phyloP scores from a whole-genome alignment of 2,329 filamentous ascomycete species.

The Neopestalotiopsis sp. region DNA sequence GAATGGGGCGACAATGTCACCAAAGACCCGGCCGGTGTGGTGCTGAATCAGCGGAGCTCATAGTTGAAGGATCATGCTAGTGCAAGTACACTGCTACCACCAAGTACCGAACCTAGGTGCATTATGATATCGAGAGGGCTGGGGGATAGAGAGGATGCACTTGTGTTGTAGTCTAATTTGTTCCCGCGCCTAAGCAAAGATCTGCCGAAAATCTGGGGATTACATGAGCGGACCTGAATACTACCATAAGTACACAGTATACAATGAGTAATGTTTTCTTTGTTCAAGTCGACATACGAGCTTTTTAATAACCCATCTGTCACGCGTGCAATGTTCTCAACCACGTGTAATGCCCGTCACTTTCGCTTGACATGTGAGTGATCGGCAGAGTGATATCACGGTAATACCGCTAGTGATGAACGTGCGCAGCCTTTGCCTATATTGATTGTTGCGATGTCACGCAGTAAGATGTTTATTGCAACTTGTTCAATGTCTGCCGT shows the following conservation, averaged over 20 bases:
- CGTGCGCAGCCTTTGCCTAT: not conserved
- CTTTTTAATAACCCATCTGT: not conserved
- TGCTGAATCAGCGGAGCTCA: slow-evolving; percentile 24
- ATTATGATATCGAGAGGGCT: not conserved
- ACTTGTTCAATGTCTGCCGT: not conserved
- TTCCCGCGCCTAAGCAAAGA: not conserved
- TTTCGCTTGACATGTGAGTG: not conserved
- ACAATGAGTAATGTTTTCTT: not conserved
- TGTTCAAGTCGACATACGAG: not conserved
- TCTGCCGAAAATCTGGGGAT: not conserved
- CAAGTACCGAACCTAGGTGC: not conserved
- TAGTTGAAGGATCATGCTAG: not conserved
- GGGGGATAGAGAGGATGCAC: not conserved
- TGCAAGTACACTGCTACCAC: not conserved
- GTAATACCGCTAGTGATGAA: not conserved
- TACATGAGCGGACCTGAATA: not conserved
- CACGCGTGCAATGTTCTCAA: not conserved
- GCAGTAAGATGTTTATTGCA: not conserved
- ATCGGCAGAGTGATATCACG: not conserved
- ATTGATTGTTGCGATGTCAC: not conserved
- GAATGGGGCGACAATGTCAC: slow-evolving; percentile 38
- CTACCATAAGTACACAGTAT: not conserved
- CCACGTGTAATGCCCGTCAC: not conserved
- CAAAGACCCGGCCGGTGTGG: slow-evolving; percentile 34
- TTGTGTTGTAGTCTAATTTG: not conserved